Evolutionary conservation across 148 eudicot species (phyloP).

Genomic region (Amaranthus palmeri): DNA sequence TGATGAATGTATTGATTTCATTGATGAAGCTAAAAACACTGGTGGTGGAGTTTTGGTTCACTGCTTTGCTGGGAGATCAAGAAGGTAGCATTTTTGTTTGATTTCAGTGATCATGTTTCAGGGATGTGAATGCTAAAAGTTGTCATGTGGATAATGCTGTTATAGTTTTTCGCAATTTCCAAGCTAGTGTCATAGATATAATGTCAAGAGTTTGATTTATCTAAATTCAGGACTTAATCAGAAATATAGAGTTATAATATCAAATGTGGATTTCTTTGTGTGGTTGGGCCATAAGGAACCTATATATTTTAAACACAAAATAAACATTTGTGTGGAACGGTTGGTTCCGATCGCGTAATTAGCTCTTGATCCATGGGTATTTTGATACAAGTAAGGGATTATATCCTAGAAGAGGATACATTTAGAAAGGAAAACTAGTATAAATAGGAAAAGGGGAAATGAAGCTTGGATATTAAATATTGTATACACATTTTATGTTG

Average conservation of each 20-base stretch:
- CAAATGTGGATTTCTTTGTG: background rate
- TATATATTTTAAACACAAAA: too few species aligned
- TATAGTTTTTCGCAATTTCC: background rate
- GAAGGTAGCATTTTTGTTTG: conserved; percentile 52
- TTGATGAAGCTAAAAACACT: conserved; percentile 62
- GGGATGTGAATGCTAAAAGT: background rate
- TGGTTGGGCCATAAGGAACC: background rate
- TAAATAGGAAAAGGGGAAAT: too few species aligned
- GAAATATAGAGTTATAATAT: background rate
- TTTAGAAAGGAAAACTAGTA: too few species aligned
- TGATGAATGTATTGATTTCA: conserved; percentile 71
- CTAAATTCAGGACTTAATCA: background rate
- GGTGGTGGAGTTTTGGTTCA: conserved; percentile 88
- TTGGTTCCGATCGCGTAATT: background rate
- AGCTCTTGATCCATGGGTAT: background rate
- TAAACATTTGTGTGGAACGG: background rate
- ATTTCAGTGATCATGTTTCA: background rate
- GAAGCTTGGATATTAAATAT: too few species aligned
- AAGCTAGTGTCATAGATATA: background rate
- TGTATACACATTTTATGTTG: too few species aligned
- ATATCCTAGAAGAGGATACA: too few species aligned
- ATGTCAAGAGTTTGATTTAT: background rate
- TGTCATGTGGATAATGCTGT: too few species aligned
- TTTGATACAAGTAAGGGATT: too few species aligned
- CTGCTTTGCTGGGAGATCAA: conserved; percentile 88